Evolutionary conservation across 2,329 filamentous ascomycete genomes (phyloP), one percentile per base, ranked within the genome.

Genomic region (Cladophialophora carrionii): DNA sequence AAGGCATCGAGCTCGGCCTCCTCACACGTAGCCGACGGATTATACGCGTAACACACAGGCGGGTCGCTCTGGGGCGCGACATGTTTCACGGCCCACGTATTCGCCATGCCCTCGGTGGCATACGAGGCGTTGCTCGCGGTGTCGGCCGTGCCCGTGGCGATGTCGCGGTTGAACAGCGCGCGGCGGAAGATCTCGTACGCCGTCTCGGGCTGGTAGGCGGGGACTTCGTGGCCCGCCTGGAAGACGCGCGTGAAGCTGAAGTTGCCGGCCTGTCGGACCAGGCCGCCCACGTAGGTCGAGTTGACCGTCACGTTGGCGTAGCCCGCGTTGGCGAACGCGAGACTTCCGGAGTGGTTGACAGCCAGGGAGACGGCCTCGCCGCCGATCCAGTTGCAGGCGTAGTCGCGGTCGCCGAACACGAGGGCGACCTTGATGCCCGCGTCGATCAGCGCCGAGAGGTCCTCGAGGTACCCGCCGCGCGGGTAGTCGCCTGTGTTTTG

Each of bases 381-480:
- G 22, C 51, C 51, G 29, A 53, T 26, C 51, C 51, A 53, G 14
- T 53, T 53, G 26, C 51, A 53, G 22, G 51, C 51, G 51, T 29
- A 53, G 29, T 53, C 51, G 10, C 51, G 51, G 87, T 74, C 48
- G 83, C 78, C 3, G 87, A 84, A 66, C 85, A 84, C 59, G 87
- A 79, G 8, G 84, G 51, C 26, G 22, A 53, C 51, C n/a, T 53
- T 53, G 51, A 53, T 32, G 3, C 51, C 51, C 1, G 78, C 77
- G 58, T 87, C 85, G 6, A 88, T 79, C 1, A 88, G 76, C 64
- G 83, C 84, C 0, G 75, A 80, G 0, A 85, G 70, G 62, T 84
- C 80, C 43, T 80, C 78, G 12, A 83, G 62, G 66, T 75, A 77
- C 1, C 77, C 77, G 1, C 78, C 77, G 17, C 66, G 61, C 0